phyloP scores from a whole-genome alignment of 495 filamentous ascomycete genomes.

The Neurospora tetraspora region DNA sequence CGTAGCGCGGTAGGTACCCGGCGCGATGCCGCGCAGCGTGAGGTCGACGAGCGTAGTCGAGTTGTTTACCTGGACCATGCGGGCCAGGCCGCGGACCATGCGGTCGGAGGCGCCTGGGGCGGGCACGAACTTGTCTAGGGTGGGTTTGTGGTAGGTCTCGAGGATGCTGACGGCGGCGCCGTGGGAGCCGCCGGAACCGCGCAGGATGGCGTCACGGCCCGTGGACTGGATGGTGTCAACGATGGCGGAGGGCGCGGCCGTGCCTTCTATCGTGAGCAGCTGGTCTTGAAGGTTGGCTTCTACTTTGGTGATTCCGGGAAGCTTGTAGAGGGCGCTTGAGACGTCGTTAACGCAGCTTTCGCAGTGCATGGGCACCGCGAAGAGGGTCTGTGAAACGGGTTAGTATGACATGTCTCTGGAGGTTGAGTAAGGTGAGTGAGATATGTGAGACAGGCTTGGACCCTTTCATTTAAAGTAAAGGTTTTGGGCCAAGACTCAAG shows the following conservation, averaged over 20 bases:
- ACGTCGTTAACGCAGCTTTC: slow-evolving; percentile 78
- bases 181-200: slow-evolving; percentile 76
- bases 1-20: slow-evolving; percentile 72
- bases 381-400: slow-evolving; percentile 57
- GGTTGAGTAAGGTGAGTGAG: background rate
- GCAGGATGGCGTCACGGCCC: slow-evolving; percentile 86
- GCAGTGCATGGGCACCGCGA: slow-evolving; percentile 90
- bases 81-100: slow-evolving; percentile 60
- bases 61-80: slow-evolving; percentile 71
- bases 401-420: background rate
- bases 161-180: slow-evolving; percentile 93
- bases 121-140: slow-evolving; percentile 21
- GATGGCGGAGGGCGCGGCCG: slow-evolving; percentile 77
- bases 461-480: background rate
- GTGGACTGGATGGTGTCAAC: slow-evolving; percentile 81
- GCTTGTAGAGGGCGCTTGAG: slow-evolving; percentile 58
- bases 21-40: slow-evolving; percentile 73
- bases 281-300: slow-evolving; percentile 56
- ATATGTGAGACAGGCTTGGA: background rate
- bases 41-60: slow-evolving; percentile 76
- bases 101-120: slow-evolving; percentile 23
- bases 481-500: background rate
- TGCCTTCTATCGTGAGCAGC: slow-evolving; percentile 59
- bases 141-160: slow-evolving; percentile 61
- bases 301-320: slow-evolving; percentile 63